phyloP scores from a whole-genome alignment of 345 rosid species.

The Cardamine chenopodiifolia region DNA sequence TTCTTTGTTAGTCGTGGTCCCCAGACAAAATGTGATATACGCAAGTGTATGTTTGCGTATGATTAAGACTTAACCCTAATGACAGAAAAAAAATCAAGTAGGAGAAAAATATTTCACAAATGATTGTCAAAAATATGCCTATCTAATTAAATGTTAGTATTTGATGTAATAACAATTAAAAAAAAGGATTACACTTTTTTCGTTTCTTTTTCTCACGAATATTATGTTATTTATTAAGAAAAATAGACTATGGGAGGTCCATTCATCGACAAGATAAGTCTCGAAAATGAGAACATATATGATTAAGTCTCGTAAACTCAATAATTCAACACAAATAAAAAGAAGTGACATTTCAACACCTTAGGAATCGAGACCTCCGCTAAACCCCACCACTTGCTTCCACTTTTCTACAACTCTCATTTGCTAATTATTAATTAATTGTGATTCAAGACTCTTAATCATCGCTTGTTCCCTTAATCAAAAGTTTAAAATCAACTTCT shows the following conservation, averaged over 20 bases:
- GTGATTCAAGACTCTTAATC: conserved; percentile 21
- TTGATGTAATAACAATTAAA: background rate
- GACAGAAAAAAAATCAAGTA: background rate
- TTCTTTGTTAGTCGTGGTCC: conserved; percentile 31
- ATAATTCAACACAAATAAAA: background rate
- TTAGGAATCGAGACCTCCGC: conserved; percentile 22
- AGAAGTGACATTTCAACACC: conserved; percentile 39
- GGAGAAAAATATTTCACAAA: background rate
- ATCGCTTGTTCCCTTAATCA: conserved; percentile 30
- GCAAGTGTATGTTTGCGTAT: conserved; percentile 23
- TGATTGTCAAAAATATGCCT: background rate
- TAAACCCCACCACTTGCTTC: conserved; percentile 33
- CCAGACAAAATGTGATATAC: conserved; percentile 1
- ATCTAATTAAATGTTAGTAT: background rate
- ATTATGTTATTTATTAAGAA: background rate
- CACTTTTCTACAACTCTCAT: conserved; percentile 12
- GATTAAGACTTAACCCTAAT: conserved; percentile 16
- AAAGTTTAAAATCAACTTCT: conserved; percentile 27
- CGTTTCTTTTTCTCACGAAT: background rate
- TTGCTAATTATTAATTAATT: conserved; percentile 27
- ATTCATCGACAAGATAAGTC: background rate
- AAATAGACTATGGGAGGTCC: background rate
- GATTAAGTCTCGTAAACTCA: background rate
- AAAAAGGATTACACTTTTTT: background rate
- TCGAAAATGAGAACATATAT: background rate